phyloP scores from a whole-genome alignment of 805 yeast genomes.

The Zygoascus ofunaensis region DNA sequence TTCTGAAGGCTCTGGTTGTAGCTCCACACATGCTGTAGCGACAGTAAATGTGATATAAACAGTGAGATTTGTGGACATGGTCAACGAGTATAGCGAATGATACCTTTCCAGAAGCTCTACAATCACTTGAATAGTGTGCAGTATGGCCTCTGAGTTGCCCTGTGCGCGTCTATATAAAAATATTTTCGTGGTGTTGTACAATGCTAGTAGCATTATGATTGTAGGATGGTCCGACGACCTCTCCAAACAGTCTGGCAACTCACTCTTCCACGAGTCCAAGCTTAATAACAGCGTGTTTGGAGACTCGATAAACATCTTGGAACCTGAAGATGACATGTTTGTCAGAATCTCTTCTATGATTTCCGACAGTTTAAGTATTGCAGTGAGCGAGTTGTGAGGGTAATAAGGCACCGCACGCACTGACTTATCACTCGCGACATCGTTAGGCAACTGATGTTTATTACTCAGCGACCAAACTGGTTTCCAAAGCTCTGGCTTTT shows the following conservation, averaged over 20 bases:
- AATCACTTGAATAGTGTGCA: constrained; percentile 8
- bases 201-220: constrained; percentile 11
- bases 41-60: constrained; percentile 17
- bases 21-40: constrained; percentile 11
- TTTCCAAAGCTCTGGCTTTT: constrained; percentile 12
- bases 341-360: constrained; percentile 14
- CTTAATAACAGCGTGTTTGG: not conserved
- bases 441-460: not conserved
- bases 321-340: too few relatives aligned
- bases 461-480: constrained; percentile 9
- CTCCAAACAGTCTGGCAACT: not conserved
- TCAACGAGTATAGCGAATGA: constrained; percentile 10
- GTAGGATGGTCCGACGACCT: too few relatives aligned
- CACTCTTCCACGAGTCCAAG: not conserved
- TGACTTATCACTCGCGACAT: constrained; percentile 2
- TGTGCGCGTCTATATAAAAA: too few relatives aligned
- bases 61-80: constrained; percentile 13
- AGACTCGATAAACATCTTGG: too few relatives aligned
- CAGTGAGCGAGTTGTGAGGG: constrained; percentile 14
- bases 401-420: constrained; percentile 10
- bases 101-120: constrained; percentile 10
- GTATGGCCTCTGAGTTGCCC: too few relatives aligned
- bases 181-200: constrained; percentile 12
- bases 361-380: constrained; percentile 14
- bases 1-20: not conserved